A percentile compares a stretch with the other conserved stretches of the same genome.
Conservation (phyloP, 2,329 filamentous ascomycete species). For the Exophiala aquamarina region DNA sequence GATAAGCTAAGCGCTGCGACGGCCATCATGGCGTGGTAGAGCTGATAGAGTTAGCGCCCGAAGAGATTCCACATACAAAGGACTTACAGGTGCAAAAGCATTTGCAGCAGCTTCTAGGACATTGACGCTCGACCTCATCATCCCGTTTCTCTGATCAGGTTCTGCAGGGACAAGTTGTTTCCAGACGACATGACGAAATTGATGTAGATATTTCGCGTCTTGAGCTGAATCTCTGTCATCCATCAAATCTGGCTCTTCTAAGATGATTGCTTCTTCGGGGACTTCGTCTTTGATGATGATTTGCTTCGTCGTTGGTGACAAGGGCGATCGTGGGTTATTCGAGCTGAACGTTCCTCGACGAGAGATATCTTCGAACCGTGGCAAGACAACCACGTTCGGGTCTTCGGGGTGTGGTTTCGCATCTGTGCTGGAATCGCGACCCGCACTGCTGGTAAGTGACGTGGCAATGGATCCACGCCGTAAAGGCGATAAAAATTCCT, state of each 20-base stretch:
- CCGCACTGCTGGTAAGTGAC: slow-evolving; percentile 32
- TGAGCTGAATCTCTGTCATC: slow-evolving; percentile 18
- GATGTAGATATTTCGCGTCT: slow-evolving; percentile 37
- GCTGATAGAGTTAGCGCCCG: no score
- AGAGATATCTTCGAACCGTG: slow-evolving; percentile 49
- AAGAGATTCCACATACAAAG: no score
- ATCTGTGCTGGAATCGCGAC: slow-evolving; percentile 31
- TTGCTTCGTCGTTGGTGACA: slow-evolving; percentile 29
- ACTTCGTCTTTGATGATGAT: slow-evolving; percentile 21
- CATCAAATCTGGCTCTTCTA: slow-evolving; percentile 14
- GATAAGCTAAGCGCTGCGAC: slow-evolving; percentile 55
- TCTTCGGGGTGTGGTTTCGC: slow-evolving; percentile 33
- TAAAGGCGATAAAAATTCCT: slow-evolving; percentile 24
- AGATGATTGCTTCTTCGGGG: slow-evolving; percentile 12
- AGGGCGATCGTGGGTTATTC: slow-evolving; percentile 34
- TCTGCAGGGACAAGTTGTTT: slow-evolving; percentile 39
- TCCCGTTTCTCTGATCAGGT: slow-evolving; percentile 25
- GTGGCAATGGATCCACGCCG: slow-evolving; percentile 30
- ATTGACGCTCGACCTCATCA: slow-evolving; percentile 36
- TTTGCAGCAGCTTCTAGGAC: slow-evolving; percentile 49
- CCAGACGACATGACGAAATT: slow-evolving; percentile 44
- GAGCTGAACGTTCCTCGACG: slow-evolving; percentile 35
- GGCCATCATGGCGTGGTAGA: slow-evolving; percentile 59
- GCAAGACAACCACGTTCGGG: slow-evolving; percentile 52
- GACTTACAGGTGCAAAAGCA: slow-evolving; percentile 52